Conservation (phyloP, 2,329 filamentous ascomycete species). For the Bipolaris zeicola region DNA sequence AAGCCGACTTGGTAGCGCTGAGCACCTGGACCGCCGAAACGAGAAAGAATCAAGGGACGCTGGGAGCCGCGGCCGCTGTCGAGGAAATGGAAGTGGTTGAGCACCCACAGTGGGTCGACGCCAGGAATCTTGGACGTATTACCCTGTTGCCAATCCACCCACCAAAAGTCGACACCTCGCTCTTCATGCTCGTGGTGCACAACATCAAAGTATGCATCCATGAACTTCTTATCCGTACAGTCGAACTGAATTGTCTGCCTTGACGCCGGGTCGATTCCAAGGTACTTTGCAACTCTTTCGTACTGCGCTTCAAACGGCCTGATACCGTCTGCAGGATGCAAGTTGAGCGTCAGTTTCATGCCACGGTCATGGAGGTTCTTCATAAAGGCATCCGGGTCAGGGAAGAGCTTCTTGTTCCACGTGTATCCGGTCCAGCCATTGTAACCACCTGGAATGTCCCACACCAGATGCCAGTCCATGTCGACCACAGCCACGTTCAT, state of each 20-base stretch:
- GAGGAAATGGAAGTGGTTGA: slow-evolving; percentile 69
- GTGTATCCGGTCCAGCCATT: slow-evolving; percentile 68
- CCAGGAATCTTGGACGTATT: slow-evolving; percentile 60
- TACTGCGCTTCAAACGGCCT: slow-evolving; percentile 63
- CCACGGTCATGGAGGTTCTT: slow-evolving; percentile 58
- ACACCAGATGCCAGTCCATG: slow-evolving; percentile 69
- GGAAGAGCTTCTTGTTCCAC: slow-evolving; percentile 62
- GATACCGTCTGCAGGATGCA: slow-evolving; percentile 66
- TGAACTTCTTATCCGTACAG: slow-evolving; percentile 58
- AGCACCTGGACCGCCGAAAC: slow-evolving; percentile 66
- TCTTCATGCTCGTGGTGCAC: slow-evolving; percentile 62
- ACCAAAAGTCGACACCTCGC: slow-evolving; percentile 67
- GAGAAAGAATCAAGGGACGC: slow-evolving; percentile 62
- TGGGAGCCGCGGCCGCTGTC: slow-evolving; percentile 55
- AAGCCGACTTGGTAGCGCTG: slow-evolving; percentile 70
- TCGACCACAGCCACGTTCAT: slow-evolving; percentile 66
- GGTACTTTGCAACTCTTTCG: slow-evolving; percentile 57
- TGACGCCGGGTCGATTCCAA: slow-evolving; percentile 58
- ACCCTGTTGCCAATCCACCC: slow-evolving; percentile 72
- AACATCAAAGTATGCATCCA: slow-evolving; percentile 64
- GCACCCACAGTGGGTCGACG: slow-evolving; percentile 67
- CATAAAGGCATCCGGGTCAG: slow-evolving; percentile 60
- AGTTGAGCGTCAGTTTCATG: slow-evolving; percentile 64
- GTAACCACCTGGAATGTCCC: slow-evolving; percentile 37
- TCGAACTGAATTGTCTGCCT: slow-evolving; percentile 63